Conservation (phyloP, 2,329 filamentous ascomycete species). For the Fusarium subglutinans region DNA sequence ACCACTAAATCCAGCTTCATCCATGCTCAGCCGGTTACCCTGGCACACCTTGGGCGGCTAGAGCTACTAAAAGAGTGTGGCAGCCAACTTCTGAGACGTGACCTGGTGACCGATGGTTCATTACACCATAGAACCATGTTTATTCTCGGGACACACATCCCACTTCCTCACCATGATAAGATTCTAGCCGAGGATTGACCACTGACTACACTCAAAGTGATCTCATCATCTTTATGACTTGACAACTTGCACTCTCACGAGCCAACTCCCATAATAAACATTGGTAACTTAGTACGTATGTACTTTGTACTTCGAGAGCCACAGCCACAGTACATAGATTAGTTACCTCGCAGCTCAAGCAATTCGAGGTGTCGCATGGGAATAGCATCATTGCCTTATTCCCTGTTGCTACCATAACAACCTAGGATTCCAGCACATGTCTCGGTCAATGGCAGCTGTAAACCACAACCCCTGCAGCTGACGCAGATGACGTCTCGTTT, state of each 20-base stretch:
- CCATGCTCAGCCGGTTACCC: constrained; percentile 17
- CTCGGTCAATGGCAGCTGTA: neutral
- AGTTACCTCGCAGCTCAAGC: neutral
- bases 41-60: constrained; percentile 19
- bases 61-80: neutral
- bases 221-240: neutral
- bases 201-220: neutral
- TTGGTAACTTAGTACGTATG: neutral
- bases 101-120: constrained; percentile 16
- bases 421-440: constrained; percentile 24
- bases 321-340: neutral
- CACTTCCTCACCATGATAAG: neutral
- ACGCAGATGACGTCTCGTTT: constrained; percentile 36
- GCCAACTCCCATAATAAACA: neutral
- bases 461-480: constrained; percentile 11
- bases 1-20: constrained; percentile 21
- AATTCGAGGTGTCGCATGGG: neutral
- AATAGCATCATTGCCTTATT: constrained; percentile 13
- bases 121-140: constrained; percentile 5
- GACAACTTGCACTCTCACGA: neutral
- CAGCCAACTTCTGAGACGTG: constrained; percentile 35
- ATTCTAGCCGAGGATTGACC: neutral
- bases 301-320: neutral
- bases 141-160: neutral
- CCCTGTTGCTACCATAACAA: constrained; percentile 28